Evolutionary conservation across 2,329 filamentous ascomycete genomes (phyloP), one percentile per base, ranked within the genome.

Genomic region (Diaporthe velutina): DNA sequence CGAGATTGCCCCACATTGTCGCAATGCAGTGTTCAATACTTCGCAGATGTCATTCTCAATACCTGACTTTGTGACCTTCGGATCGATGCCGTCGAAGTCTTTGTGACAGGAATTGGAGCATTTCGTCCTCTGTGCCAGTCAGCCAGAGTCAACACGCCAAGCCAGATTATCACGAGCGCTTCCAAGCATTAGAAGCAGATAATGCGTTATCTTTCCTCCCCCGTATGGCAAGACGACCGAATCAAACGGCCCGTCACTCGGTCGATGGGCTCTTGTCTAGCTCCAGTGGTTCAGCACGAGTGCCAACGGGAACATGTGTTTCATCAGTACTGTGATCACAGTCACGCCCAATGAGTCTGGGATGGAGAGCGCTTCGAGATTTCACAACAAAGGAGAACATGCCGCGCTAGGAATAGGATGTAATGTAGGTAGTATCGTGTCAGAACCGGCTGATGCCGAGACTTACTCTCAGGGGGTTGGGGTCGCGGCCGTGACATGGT

Each of bases 361-460:
- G 33, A 40, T 17, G 45, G n/a, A 67, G 45, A 38, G 64, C 64
- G 64, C 64, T 67, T 67, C 61, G 12, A 25, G 45, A 38, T 22
- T 60, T 25, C 35, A 19, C 28, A 25, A 52, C 64, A 52, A 19
- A 25, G 64, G 64, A 67, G 64, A 28, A 28, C 25, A 30, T 22
- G 58, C 33, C 64, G 40, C 30, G 45, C 28, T 13, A 67, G 13
- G 15, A 13, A 33, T 28, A 38, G n/a, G 22, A 52, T 28, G 64
- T 19, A n/a, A 40, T 17, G 28, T 22, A 66, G 61, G 57, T 33
- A 38, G 22, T 2, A 73, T 73, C 28, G 60, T 45, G 45, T 55
- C 61, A 74, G 19, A 30, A 40, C 17, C 61, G 42, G 61, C 28
- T 55, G 61, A 50, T 48, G 54, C 48, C 58, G 73, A 64, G 15